Conservation (phyloP, 2,329 filamentous ascomycete genomes). For the Aspergillus cejpii region DNA sequence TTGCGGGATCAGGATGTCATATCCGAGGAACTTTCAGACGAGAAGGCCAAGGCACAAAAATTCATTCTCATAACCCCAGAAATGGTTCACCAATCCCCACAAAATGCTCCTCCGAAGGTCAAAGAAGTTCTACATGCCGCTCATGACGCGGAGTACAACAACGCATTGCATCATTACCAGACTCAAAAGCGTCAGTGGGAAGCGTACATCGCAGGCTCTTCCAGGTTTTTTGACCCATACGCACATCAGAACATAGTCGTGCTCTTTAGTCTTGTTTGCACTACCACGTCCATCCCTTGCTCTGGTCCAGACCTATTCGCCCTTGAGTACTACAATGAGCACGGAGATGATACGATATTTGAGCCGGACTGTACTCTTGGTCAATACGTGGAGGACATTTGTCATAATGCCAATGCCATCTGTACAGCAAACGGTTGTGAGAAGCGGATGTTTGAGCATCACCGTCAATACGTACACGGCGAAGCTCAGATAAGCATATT, state of each 20-base stretch:
- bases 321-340: slow-evolving; percentile 89
- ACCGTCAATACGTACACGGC: slow-evolving; percentile 94
- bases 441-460: slow-evolving; percentile 82
- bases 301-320: slow-evolving; percentile 84
- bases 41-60: slow-evolving; percentile 59
- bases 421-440: slow-evolving; percentile 83
- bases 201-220: slow-evolving; percentile 79
- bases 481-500: slow-evolving; percentile 89
- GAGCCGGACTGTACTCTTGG: slow-evolving; percentile 84
- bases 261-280: slow-evolving; percentile 88
- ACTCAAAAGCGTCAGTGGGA: slow-evolving; percentile 97
- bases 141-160: slow-evolving; percentile 94
- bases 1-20: slow-evolving; percentile 63
- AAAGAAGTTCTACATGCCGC: slow-evolving; percentile 92
- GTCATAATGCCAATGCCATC: slow-evolving; percentile 64
- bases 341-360: slow-evolving; percentile 62
- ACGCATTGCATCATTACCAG: slow-evolving; percentile 84
- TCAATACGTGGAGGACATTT: slow-evolving; percentile 90
- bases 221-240: slow-evolving; percentile 87
- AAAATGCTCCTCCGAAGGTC: slow-evolving; percentile 74
- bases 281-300: slow-evolving; percentile 86
- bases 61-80: slow-evolving; percentile 91
- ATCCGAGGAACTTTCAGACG: slow-evolving; percentile 45
- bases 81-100: slow-evolving; percentile 82
- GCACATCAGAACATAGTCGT: slow-evolving; percentile 96